phyloP scores from a whole-genome alignment of 78 protist genomes.

The Dictyostelium intermedium region DNA sequence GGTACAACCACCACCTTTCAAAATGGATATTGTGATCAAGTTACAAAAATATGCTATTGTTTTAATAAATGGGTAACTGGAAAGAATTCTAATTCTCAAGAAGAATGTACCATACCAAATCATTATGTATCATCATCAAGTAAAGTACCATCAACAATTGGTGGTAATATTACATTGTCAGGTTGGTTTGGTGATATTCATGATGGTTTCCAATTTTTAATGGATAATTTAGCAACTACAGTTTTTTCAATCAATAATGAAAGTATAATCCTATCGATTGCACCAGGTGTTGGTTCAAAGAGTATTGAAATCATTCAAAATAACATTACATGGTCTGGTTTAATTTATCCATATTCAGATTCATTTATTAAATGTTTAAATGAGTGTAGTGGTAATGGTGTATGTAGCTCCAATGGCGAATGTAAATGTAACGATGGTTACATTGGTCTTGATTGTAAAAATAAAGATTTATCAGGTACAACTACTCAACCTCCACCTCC shows the following conservation, averaged over 20 bases:
- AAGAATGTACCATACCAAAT: not conserved
- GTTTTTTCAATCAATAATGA: not conserved
- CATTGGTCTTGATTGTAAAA: not conserved
- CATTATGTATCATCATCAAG: not conserved
- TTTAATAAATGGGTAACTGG: not conserved
- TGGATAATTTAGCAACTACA: not conserved
- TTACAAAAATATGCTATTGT: not conserved
- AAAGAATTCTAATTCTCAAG: too few species aligned
- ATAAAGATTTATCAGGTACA: not conserved
- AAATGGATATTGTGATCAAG: not conserved
- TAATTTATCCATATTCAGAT: not conserved
- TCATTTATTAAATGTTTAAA: not conserved
- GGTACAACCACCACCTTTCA: not conserved
- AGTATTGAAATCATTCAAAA: not conserved
- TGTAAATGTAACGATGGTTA: not conserved
- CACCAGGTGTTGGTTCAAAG: not conserved
- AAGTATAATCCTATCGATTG: not conserved
- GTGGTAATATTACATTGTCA: not conserved
- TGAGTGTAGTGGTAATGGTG: not conserved
- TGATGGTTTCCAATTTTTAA: not conserved
- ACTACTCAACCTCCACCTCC: too few species aligned
- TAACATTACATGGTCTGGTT: constrained; percentile 1
- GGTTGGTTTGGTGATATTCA: not conserved
- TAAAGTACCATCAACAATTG: not conserved
- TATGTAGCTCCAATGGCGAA: not conserved